Evolutionary conservation across 805 yeast genomes (phyloP).

Genomic region (Yarrowia sp.): DNA sequence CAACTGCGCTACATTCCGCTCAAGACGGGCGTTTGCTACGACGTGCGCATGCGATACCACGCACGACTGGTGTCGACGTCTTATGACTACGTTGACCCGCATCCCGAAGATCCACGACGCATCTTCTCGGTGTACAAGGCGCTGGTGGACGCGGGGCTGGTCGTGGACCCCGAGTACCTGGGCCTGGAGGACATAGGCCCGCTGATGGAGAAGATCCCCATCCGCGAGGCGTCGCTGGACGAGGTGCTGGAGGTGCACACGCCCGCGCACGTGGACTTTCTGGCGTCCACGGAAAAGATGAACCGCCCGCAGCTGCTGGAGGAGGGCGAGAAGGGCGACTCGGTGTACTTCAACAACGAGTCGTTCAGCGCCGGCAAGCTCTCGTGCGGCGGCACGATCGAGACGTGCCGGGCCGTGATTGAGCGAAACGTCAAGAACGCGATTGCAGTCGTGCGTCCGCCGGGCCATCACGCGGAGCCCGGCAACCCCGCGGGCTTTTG

Average conservation of each 20-base stretch:
- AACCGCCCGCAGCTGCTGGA: constrained; percentile 69
- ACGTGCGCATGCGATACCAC: constrained; percentile 96
- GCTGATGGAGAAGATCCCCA: constrained; percentile 83
- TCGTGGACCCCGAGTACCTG: constrained; percentile 71
- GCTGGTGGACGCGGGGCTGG: constrained; percentile 89
- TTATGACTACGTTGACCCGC: constrained; percentile 94
- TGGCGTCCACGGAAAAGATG: constrained; percentile 76
- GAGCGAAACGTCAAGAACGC: constrained; percentile 91
- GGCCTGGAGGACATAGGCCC: constrained; percentile 78
- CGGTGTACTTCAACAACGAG: constrained; percentile 92
- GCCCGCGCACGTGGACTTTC: constrained; percentile 69
- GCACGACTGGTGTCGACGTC: constrained; percentile 90
- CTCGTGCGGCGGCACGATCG: constrained; percentile 96
- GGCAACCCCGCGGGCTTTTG: constrained; percentile 97
- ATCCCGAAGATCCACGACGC: constrained; percentile 97
- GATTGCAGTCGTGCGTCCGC: constrained; percentile 94
- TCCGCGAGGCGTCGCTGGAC: constrained; percentile 81
- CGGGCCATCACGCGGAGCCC: constrained; percentile 99
- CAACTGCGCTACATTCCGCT: constrained; percentile 67
- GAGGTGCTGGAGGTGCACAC: constrained; percentile 88
- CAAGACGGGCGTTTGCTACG: constrained; percentile 93
- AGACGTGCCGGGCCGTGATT: constrained; percentile 91
- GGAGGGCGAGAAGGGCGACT: constrained; percentile 88
- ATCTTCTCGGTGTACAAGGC: constrained; percentile 91
- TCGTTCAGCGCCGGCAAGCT: constrained; percentile 81